Evolutionary conservation across 1,284 basidiomycete species (phyloP).

Genomic region (Pyrrhoderma noxium): DNA sequence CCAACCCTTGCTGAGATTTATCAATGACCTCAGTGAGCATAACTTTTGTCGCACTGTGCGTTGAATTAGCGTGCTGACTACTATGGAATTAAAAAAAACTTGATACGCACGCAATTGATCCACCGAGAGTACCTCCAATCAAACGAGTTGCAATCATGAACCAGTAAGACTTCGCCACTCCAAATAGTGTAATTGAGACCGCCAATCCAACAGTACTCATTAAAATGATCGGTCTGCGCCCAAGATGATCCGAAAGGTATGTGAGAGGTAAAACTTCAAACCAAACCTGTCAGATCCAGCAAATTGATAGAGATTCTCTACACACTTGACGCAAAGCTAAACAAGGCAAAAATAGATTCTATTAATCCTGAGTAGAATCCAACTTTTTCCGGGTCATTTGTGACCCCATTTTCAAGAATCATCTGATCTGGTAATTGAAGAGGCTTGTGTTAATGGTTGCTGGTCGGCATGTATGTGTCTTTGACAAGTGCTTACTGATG

Average conservation of each 20-base stretch:
- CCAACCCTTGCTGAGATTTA: conserved; percentile 10
- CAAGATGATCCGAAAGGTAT: conserved; percentile 18
- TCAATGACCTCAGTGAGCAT: conserved; percentile 20
- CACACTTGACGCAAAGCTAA: conserved; percentile 20
- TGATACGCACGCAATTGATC: conserved; percentile 12
- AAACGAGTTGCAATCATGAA: conserved; percentile 19
- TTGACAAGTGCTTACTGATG: conserved; percentile 17
- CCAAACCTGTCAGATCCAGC: not conserved
- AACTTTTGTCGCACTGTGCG: conserved; percentile 18
- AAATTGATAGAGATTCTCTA: not conserved
- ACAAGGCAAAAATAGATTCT: conserved; percentile 20
- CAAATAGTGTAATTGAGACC: conserved; percentile 18
- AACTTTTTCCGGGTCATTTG: conserved; percentile 21
- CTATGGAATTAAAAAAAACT: too few relatives aligned
- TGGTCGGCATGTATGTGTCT: not conserved
- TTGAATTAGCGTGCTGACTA: conserved; percentile 8
- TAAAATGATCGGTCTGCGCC: conserved; percentile 20
- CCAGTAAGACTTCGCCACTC: conserved; percentile 18
- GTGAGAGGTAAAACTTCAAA: conserved; percentile 16
- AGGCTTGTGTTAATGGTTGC: not conserved
- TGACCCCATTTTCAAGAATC: conserved; percentile 23
- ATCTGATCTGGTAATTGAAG: conserved; percentile 17
- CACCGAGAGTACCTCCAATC: conserved; percentile 17
- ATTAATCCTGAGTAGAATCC: conserved; percentile 23
- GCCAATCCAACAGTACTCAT: conserved; percentile 19